Conservation (phyloP, 1,284 basidiomycete genomes). For the Cryptococcus maquisensis region DNA sequence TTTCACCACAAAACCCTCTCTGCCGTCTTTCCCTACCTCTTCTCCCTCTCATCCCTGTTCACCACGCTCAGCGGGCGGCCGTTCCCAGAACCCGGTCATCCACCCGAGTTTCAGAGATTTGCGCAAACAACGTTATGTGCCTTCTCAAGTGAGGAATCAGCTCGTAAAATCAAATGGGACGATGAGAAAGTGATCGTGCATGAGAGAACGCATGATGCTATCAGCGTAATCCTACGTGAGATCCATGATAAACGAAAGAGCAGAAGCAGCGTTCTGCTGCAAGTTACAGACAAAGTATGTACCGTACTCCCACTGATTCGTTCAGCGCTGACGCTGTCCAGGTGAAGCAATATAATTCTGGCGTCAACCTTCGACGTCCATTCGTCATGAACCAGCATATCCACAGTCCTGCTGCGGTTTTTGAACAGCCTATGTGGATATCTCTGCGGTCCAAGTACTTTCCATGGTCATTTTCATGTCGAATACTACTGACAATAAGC, state of each 20-base stretch:
- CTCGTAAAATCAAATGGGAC: background rate
- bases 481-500: background rate
- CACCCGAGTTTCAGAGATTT: conserved; percentile 20
- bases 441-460: conserved; percentile 31
- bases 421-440: conserved; percentile 23
- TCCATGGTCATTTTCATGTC: background rate
- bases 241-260: background rate
- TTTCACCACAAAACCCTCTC: conserved; percentile 40
- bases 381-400: conserved; percentile 19
- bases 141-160: background rate
- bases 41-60: conserved; percentile 21
- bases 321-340: background rate
- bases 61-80: background rate
- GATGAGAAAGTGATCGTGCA: background rate
- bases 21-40: conserved; percentile 31
- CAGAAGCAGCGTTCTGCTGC: conserved; percentile 16
- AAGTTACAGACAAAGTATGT: conserved; percentile 15
- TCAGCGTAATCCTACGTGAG: conserved; percentile 20
- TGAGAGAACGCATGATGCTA: conserved; percentile 24
- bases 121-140: conserved; percentile 23
- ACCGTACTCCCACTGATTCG: background rate
- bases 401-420: conserved; percentile 20
- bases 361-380: conserved; percentile 23
- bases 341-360: conserved; percentile 13
- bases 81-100: conserved; percentile 20